Base-by-base conservation (phyloP, 257 asterid species). In the Nicotiana knightiana region DNA sequence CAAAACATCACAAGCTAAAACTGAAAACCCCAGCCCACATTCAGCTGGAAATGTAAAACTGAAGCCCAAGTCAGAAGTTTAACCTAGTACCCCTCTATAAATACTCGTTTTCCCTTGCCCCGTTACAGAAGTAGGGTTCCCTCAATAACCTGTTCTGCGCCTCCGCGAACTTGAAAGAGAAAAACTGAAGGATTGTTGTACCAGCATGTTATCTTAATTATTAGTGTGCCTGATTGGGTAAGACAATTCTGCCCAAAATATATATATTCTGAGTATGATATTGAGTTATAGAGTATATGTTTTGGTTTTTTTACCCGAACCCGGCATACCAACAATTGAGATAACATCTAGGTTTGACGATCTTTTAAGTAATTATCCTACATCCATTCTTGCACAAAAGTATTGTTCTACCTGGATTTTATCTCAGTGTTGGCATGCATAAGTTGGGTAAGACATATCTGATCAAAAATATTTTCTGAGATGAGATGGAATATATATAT, bases 361-460 rank as follows among this genome's bases (percentile, higher is more conserved):
- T 39, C 77, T 68, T 37, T 68, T 68, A 57, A n/a, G 6, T 43
- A 21, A 32, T 26, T 70, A n/a, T 37, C 2, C 0, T 18, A 18
- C 24, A 17, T 54, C n/a, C 8, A 3, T 54, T 54, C 18, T n/a
- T 68, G 55, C 16, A 37, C 18, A 37, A 37, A 68, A 37, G 7
- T 37, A 70, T 21, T 70, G 53, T 43, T 43, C 33, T 37, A n/a
- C 33, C 33, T 68, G 51, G 77, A 68, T n/a, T 57, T 68, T 68
- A 68, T 68, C 77, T 68, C 77, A 68, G 77, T 68, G 77, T 68
- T 68, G 77, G 77, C 32, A 68, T 68, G 77, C 77, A 68, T 68
- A 39, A n/a, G 46, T n/a, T 68, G 59, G 78, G 21, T 70, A 70
- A 68, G 30, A 21, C 54, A 21, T 70, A 17, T 4, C 13, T 68